Conservation (phyloP, 2,329 filamentous ascomycete species). For the Ustilaginoidea virens region DNA sequence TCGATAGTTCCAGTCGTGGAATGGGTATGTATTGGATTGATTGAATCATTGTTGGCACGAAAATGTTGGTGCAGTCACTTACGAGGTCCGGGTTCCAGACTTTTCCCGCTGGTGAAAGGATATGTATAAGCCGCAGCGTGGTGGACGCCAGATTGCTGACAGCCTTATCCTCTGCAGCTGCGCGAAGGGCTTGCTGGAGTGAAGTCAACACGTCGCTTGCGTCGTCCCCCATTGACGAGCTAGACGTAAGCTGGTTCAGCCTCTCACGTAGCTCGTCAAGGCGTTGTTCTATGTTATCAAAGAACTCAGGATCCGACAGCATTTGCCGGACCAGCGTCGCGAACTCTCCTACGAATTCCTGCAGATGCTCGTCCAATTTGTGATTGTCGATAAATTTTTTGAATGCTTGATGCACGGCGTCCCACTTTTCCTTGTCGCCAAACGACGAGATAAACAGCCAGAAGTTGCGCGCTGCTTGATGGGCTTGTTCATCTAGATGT, state of each 20-base stretch:
- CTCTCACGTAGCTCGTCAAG: constrained; percentile 35
- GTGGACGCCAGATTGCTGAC: constrained; percentile 55
- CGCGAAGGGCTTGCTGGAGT: constrained; percentile 48
- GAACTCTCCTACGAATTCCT: constrained; percentile 57
- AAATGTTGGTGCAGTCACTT: constrained; percentile 61
- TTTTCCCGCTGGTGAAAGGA: constrained; percentile 50
- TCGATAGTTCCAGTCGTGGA: constrained; percentile 74
- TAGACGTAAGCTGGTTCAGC: constrained; percentile 47
- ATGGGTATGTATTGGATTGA: constrained; percentile 79
- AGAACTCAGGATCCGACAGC: constrained; percentile 73
- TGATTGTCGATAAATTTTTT: constrained; percentile 58
- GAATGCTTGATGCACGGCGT: constrained; percentile 53
- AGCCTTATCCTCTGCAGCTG: constrained; percentile 56
- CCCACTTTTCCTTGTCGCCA: constrained; percentile 60
- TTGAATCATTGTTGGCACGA: constrained; percentile 63
- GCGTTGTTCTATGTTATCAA: constrained; percentile 52
- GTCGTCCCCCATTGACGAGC: constrained; percentile 56
- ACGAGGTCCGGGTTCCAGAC: constrained; percentile 57
- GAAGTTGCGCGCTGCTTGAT: constrained; percentile 62
- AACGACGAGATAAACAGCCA: constrained; percentile 72
- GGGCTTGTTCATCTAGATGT: constrained; percentile 56
- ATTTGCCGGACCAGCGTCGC: constrained; percentile 65
- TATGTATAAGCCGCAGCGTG: constrained; percentile 48
- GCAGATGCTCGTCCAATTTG: constrained; percentile 66
- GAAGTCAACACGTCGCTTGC: constrained; percentile 58